Base-by-base conservation (phyloP, 495 filamentous ascomycete genomes). In the Bryoglossum gracile region DNA sequence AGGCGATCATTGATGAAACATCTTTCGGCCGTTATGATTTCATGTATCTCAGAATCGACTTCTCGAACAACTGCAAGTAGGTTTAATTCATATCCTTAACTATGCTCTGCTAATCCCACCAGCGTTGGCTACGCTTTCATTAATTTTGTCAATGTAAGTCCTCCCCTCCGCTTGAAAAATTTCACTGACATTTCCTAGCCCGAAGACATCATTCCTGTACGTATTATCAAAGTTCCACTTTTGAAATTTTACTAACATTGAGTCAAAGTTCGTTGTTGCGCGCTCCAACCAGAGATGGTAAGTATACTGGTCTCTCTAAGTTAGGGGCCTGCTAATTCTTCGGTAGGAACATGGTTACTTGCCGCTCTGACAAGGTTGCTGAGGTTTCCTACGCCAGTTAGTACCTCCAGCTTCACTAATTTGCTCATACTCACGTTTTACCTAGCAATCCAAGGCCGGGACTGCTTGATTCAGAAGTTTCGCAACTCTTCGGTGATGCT, bases 91-190 rank as follows among this genome's bases (percentile, higher is more conserved):
- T 18, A 35, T 42, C 9, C 22, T 39, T 13, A 32, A 18, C 16
- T 33, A 17, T 21, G 36, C 18, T 32, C 10, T 6, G 32, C 38
- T 51, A 16, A 58, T 18, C 18, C 2, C 5, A 55, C 65, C 56
- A 96, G 89, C 65, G 92, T 98, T 48, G 92, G 92, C 48, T 98
- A 98, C 71, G 92, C 89, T 0, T 98, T 98, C 68, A 87, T 98
- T 65, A 96, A 98, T 62, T 95, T 98, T 59, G 78, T 78, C 37
- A 79, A 88, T 63, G 83, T 90, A 58, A 76, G 80, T 70, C 8
- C 26, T 1, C 0, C 34, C 19, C 14, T 30, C 24, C 17, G 34
- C 17, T 50, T 2, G 17, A 23, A 35, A 28, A 13, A 10, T 1
- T 23, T 34, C 40, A 13, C 64, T 71, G 54, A 79, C 58, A 39